Evolutionary conservation across 1,284 basidiomycete genomes (phyloP).

Genomic region (Termitomyces sp.): DNA sequence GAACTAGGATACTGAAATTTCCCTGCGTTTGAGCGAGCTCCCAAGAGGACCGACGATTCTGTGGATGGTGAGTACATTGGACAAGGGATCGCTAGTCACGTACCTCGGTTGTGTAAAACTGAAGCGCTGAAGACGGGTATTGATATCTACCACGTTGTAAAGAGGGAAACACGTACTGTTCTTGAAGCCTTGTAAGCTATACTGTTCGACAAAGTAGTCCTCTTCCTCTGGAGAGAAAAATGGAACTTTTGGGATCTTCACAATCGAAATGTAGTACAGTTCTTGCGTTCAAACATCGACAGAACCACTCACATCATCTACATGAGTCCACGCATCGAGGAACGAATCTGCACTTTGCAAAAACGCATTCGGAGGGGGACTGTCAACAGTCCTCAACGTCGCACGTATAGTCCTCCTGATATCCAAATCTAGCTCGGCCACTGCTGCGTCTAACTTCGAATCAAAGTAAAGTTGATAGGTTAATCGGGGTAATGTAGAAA

Average conservation of each 20-base stretch:
- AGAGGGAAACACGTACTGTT: conserved; percentile 42
- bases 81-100: conserved; percentile 5
- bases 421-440: conserved; percentile 49
- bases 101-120: conserved; percentile 53
- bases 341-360: conserved; percentile 45
- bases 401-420: conserved; percentile 51
- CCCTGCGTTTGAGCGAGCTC: conserved; percentile 47
- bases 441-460: conserved; percentile 39
- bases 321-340: conserved; percentile 44
- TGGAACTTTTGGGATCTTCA: conserved; percentile 53
- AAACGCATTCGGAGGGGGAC: conserved; percentile 52
- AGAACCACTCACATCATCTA: conserved; percentile 32
- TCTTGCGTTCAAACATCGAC: not conserved
- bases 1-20: conserved; percentile 54
- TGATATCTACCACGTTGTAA: not conserved
- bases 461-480: conserved; percentile 63
- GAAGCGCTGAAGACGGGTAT: conserved; percentile 36
- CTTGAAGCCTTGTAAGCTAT: conserved; percentile 49
- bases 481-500: conserved; percentile 42
- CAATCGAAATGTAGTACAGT: not conserved
- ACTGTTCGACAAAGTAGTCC: conserved; percentile 62
- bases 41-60: conserved; percentile 55
- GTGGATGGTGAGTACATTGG: not conserved
- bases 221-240: conserved; percentile 58
- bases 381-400: conserved; percentile 44